phyloP scores from a whole-genome alignment of 1,284 basidiomycete genomes.

The Mycosarcoma maydis region DNA sequence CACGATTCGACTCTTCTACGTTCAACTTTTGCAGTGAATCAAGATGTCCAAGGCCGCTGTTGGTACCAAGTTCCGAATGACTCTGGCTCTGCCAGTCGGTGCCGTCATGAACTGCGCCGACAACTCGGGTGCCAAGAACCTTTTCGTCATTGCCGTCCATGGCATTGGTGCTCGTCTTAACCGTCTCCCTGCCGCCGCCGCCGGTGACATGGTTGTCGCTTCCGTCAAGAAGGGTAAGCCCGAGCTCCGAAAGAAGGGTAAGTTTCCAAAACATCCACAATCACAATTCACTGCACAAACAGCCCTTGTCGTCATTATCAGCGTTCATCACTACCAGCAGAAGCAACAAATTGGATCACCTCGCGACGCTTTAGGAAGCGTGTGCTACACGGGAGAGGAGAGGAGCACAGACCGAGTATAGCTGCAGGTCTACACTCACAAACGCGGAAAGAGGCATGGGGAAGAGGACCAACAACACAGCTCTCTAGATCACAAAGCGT shows the following conservation, averaged over 20 bases:
- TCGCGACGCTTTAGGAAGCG: too few relatives aligned
- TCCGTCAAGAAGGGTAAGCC: constrained; percentile 99
- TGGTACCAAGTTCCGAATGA: constrained; percentile 95
- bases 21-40: constrained; percentile 32
- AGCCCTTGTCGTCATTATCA: constrained; percentile 7
- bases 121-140: constrained; percentile 98
- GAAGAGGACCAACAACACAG: too few relatives aligned
- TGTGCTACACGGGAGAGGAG: too few relatives aligned
- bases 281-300: not conserved
- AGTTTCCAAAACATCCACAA: constrained; percentile 66
- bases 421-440: too few relatives aligned
- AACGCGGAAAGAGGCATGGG: too few relatives aligned
- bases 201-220: constrained; percentile 98
- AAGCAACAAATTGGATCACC: too few relatives aligned
- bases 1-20: not conserved
- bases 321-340: too few relatives aligned
- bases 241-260: constrained; percentile 99
- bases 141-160: constrained; percentile 88
- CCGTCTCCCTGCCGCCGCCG: constrained; percentile 96
- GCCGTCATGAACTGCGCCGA: constrained; percentile 99
- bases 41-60: constrained; percentile 69
- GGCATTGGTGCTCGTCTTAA: constrained; percentile 96
- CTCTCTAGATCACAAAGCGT: too few relatives aligned
- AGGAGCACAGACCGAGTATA: too few relatives aligned
- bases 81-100: constrained; percentile 83